Percentiles rank a stretch among this genome's conserved stretches.
These are phyloP conservation scores for Alternaria dauci DNA, from an alignment of 2,329 filamentous ascomycete species.

Conservation along the genomic window DNA sequence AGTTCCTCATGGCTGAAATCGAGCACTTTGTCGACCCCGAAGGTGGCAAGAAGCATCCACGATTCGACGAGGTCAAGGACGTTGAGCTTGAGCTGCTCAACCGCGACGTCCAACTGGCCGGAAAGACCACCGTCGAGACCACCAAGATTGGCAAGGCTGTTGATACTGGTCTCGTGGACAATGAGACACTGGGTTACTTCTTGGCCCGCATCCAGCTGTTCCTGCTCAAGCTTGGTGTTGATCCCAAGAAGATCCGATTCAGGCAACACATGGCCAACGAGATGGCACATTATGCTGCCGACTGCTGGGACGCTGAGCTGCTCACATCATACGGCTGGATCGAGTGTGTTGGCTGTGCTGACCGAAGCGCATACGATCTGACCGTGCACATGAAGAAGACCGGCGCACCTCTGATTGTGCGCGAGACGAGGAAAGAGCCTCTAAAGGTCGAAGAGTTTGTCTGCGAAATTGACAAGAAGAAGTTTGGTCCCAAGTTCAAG, in stretches of 20 bases:
- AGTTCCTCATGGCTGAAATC: slow-evolving; percentile 99
- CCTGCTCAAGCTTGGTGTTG: slow-evolving; percentile 85
- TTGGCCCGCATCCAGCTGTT: slow-evolving; percentile 92
- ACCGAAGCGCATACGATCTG: slow-evolving; percentile 93
- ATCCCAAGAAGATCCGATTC: slow-evolving; percentile 89
- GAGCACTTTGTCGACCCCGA: slow-evolving; percentile 98
- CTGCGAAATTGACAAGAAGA: slow-evolving; percentile 90
- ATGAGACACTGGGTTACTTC: slow-evolving; percentile 98
- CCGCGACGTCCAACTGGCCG: slow-evolving; percentile 83
- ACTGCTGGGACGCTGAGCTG: slow-evolving; percentile 98
- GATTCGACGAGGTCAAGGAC: slow-evolving; percentile 85
- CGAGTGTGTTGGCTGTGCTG: slow-evolving; percentile 96
- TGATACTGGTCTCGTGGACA: slow-evolving; percentile 82
- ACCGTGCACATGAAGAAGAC: slow-evolving; percentile 94
- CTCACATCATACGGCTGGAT: slow-evolving; percentile 95
- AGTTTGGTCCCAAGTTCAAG: slow-evolving; percentile 94
- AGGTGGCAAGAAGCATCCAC: slow-evolving; percentile 90
- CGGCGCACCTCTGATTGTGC: slow-evolving; percentile 82
- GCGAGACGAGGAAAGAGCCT: slow-evolving; percentile 81
- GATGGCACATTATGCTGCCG: slow-evolving; percentile 92
- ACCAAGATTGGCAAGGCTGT: slow-evolving; percentile 89
- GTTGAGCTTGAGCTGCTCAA: slow-evolving; percentile 85
- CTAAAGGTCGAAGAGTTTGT: slow-evolving; percentile 85
- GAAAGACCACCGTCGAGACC: slow-evolving; percentile 77
- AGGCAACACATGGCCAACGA: slow-evolving; percentile 94